Conservation (phyloP, 768 basidiomycete genomes). For the Amanita subjunquillea region DNA sequence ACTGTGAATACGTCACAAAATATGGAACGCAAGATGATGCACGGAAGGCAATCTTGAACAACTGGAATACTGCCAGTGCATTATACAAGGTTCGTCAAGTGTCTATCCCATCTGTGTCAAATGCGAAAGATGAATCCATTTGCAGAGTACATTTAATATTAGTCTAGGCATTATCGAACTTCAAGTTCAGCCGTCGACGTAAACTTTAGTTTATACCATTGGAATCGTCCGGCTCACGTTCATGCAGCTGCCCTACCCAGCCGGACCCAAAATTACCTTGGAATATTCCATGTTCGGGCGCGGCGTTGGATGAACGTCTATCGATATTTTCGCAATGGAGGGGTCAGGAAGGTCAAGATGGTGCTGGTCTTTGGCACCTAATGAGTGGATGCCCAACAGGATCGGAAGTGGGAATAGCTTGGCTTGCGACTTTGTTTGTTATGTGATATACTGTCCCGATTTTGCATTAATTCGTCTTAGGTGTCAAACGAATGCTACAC, state of each 20-base stretch:
- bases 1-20: slow-evolving; percentile 64
- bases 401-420: slow-evolving; percentile 80
- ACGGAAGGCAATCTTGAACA: slow-evolving; percentile 61
- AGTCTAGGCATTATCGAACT: slow-evolving; percentile 78
- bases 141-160: slow-evolving; percentile 67
- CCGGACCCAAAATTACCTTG: slow-evolving; percentile 47
- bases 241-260: slow-evolving; percentile 48
- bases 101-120: background rate
- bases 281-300: slow-evolving; percentile 62
- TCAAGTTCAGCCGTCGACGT: slow-evolving; percentile 54
- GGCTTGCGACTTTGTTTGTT: slow-evolving; percentile 69
- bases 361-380: slow-evolving; percentile 79
- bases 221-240: background rate
- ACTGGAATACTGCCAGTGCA: slow-evolving; percentile 70
- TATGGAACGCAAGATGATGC: slow-evolving; percentile 61
- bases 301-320: slow-evolving; percentile 55
- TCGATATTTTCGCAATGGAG: slow-evolving; percentile 80
- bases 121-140: slow-evolving; percentile 1
- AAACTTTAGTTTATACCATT: slow-evolving; percentile 10
- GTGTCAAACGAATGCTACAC: slow-evolving; percentile 42
- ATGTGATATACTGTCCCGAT: background rate
- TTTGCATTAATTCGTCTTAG: slow-evolving; percentile 18
- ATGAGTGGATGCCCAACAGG: slow-evolving; percentile 79
- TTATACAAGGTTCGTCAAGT: slow-evolving; percentile 47
- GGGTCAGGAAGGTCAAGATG: slow-evolving; percentile 60